Percentiles rank a stretch among this genome's conserved stretches.
Evolutionary conservation across 805 yeast genomes (phyloP).

Genomic region (Hanseniaspora taiwanica): DNA sequence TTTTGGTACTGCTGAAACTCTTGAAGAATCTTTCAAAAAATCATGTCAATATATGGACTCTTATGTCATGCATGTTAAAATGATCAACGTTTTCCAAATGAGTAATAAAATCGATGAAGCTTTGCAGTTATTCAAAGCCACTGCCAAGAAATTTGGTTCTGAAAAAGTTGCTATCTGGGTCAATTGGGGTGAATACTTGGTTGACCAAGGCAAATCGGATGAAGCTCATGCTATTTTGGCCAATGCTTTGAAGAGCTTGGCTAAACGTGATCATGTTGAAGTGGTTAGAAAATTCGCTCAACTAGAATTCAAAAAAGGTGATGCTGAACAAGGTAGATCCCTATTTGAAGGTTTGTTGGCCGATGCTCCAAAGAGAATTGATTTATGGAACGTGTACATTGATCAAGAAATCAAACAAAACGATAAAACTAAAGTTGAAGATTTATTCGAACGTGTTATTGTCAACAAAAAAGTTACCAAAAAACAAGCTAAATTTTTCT

Average conservation of each 20-base stretch:
- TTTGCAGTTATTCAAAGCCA: conserved; percentile 46
- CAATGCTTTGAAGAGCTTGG: conserved; percentile 55
- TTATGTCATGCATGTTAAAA: conserved; percentile 61
- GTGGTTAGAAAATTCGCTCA: conserved; percentile 81
- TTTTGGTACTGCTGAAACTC: conserved; percentile 75
- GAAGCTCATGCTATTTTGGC: conserved; percentile 65
- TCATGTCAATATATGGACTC: conserved; percentile 90
- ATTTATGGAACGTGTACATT: conserved; percentile 88
- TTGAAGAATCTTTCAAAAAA: conserved; percentile 69
- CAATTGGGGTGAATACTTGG: conserved; percentile 60
- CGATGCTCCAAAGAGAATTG: conserved; percentile 84
- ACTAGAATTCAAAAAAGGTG: conserved; percentile 77
- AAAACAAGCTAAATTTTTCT: conserved; percentile 90
- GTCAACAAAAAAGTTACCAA: conserved; percentile 49
- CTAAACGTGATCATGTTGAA: conserved; percentile 63
- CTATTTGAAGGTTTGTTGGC: conserved; percentile 83
- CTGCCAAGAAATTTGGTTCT: conserved; percentile 69
- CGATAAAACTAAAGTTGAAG: conserved; percentile 57
- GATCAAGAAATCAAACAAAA: conserved; percentile 77
- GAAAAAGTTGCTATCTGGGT: conserved; percentile 66
- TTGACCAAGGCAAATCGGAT: conserved; percentile 41
- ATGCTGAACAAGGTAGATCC: conserved; percentile 87
- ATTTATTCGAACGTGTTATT: conserved; percentile 65
- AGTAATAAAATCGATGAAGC: conserved; percentile 65
- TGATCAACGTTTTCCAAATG: conserved; percentile 60